These are phyloP conservation scores for Torulaspora quercuum DNA, from an alignment of 805 yeast species.

Conservation along the genomic window DNA sequence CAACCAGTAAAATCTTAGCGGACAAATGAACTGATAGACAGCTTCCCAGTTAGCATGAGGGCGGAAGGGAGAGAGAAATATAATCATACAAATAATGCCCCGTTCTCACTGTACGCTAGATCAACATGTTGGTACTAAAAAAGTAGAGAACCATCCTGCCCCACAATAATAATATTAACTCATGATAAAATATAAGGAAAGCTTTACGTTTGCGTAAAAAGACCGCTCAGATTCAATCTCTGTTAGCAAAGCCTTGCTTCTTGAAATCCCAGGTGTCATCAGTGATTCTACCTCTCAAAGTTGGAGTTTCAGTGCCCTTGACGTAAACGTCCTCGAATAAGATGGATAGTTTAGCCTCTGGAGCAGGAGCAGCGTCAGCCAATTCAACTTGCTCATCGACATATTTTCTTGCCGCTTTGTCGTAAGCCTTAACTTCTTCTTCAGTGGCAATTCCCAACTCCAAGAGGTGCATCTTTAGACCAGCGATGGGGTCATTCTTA, in stretches of 20 bases:
- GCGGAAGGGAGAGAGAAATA: too few species aligned
- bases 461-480: constrained; percentile 80
- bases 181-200: too few species aligned
- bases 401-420: constrained; percentile 92
- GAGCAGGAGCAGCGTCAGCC: constrained; percentile 92
- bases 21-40: too few species aligned
- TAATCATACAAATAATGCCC: too few species aligned
- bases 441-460: constrained; percentile 86
- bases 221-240: constrained; percentile 24
- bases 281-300: constrained; percentile 93
- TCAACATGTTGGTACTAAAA: too few species aligned
- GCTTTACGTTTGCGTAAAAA: too few species aligned
- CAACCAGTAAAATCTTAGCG: too few species aligned
- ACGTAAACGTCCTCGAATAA: constrained; percentile 95
- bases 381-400: constrained; percentile 92
- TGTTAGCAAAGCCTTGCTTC: constrained; percentile 43
- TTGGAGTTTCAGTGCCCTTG: constrained; percentile 89
- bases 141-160: too few species aligned
- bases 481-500: constrained; percentile 95
- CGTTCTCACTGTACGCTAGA: too few species aligned
- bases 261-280: constrained; percentile 88
- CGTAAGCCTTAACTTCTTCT: constrained; percentile 90
- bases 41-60: too few species aligned
- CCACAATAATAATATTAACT: too few species aligned
- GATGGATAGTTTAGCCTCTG: constrained; percentile 92